Evolutionary conservation across 148 eudicot genomes (phyloP), one percentile per base, ranked within the genome.

Genomic region (Oxyria digyna): DNA sequence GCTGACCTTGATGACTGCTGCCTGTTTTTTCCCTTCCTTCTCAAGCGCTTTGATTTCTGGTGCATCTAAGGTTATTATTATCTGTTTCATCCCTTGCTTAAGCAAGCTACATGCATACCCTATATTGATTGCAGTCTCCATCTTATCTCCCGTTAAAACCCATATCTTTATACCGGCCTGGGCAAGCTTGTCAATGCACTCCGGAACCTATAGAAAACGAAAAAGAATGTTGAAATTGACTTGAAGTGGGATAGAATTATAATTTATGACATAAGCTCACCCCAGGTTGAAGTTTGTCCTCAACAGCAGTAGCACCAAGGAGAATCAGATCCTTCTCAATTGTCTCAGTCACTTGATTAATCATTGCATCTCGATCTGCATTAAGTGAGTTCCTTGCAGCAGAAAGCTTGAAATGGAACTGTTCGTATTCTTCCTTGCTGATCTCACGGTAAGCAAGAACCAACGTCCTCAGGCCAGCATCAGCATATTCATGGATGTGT

Each of bases 61-160:
- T n/a, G 78, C 48, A 18, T 92, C 96, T 73, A 87, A 76, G 70
- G 71, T 83, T 55, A 92, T 73, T 5, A 75, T 70, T 55, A 87
- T 89, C 75, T 89, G 97, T 77, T 79, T 85, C 96, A 92, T 92
- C 70, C 94, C 97, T 77, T 92, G 96, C 78, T 96, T 82, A 70
- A 92, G 88, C 83, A 92, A 77, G 79, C 97, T 92, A 80, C 91
- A 92, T 31, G 96, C 85, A 49, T 83, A 81, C 79, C 85, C 82
- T 23, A 81, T 81, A 69, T 81, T 81, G 29, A 81, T 78, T n/a
- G 84, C 81, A n/a, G 84, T 81, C 69, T 81, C 84, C 84, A 80
- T 80, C 72, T 80, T 80, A 62, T 80, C 84, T 42, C 84, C 84
- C 42, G 84, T 81, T 68, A 81, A 75, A 73, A 81, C 81, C 84